A percentile compares a stretch with the other conserved stretches of the same genome.
Conservation (phyloP, 73 alveolate species). For the Paramecium pentaurelia region DNA sequence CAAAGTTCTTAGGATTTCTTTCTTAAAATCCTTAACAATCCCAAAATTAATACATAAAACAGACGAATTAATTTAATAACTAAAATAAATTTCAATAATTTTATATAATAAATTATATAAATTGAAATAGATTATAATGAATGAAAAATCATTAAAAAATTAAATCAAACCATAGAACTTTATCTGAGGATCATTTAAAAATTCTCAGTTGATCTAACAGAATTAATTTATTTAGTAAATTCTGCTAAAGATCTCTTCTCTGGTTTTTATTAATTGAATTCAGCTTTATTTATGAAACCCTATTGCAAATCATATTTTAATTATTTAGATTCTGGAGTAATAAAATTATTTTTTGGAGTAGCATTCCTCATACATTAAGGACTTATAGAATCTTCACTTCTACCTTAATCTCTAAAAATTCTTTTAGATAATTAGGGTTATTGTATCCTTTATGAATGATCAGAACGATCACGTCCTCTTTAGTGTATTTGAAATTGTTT, state of each 20-base stretch:
- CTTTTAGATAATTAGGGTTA: neutral
- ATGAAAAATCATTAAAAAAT: neutral
- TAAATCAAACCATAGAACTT: neutral
- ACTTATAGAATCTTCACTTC: neutral
- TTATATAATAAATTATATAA: no score
- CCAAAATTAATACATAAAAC: no score
- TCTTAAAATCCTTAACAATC: no score
- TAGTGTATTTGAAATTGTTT: neutral
- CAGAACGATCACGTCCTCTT: neutral
- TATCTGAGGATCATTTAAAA: neutral
- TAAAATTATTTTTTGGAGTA: neutral
- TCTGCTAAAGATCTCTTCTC: conserved; percentile 10
- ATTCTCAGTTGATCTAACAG: conserved; percentile 8
- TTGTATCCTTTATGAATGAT: neutral
- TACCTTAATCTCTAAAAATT: neutral
- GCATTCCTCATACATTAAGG: neutral
- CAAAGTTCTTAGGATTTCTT: no score
- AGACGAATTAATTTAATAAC: no score
- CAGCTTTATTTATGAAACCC: neutral
- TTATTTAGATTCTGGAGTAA: neutral
- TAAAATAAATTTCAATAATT: no score
- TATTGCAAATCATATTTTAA: neutral
- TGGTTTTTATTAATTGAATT: neutral
- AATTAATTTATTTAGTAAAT: neutral
- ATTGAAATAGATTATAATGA: neutral